phyloP scores from a whole-genome alignment of 495 filamentous ascomycete genomes.

The Rhypophila decipiens region DNA sequence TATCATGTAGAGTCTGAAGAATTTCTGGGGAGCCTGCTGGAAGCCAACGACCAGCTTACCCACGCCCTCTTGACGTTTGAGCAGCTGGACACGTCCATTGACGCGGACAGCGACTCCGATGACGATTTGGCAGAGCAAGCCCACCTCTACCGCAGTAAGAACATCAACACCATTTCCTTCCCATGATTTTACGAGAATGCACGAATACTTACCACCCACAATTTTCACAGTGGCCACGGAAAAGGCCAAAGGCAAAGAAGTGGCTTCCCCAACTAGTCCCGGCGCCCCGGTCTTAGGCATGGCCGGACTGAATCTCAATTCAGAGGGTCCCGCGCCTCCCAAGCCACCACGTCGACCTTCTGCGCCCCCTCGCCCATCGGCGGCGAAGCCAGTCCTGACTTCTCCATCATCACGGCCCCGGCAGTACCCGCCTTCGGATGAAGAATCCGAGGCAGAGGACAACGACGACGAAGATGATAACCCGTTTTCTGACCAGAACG shows the following conservation, averaged over 20 bases:
- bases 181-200: too few species aligned
- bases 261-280: slow-evolving; percentile 30
- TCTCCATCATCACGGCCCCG: slow-evolving; percentile 21
- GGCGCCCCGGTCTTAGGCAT: slow-evolving; percentile 25
- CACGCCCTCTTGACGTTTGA: slow-evolving; percentile 93
- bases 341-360: slow-evolving; percentile 30
- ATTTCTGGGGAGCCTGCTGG: slow-evolving; percentile 71
- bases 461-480: slow-evolving; percentile 53
- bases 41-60: slow-evolving; percentile 80
- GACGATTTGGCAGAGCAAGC: slow-evolving; percentile 53
- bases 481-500: slow-evolving; percentile 74
- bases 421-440: slow-evolving; percentile 4
- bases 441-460: slow-evolving; percentile 19
- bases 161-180: background rate
- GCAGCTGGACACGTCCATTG: slow-evolving; percentile 88
- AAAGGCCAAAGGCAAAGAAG: slow-evolving; percentile 43
- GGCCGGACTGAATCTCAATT: slow-evolving; percentile 31
- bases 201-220: slow-evolving; percentile 13
- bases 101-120: slow-evolving; percentile 95
- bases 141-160: slow-evolving; percentile 46
- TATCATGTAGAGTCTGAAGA: slow-evolving; percentile 78
- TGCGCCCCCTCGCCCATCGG: slow-evolving; percentile 35
- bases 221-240: slow-evolving; percentile 39
- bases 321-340: slow-evolving; percentile 26
- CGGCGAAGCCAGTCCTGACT: slow-evolving; percentile 27